Percentiles rank a stretch among this genome's conserved stretches.
These are phyloP conservation scores for Diversispora eburnea DNA, from an alignment of 192 early-diverging fungal species.

Conservation along the genomic window DNA sequence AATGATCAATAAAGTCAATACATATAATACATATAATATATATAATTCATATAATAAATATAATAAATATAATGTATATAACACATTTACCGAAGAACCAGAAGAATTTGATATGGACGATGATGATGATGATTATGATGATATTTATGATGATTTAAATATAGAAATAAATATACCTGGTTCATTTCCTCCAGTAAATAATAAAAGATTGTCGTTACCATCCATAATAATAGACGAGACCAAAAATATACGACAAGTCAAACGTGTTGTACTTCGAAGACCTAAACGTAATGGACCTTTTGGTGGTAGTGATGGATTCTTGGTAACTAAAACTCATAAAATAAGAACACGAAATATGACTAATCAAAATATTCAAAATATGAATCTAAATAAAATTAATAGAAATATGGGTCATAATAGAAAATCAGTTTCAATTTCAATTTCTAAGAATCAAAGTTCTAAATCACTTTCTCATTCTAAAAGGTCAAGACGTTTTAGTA, in stretches of 20 bases:
- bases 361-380: not conserved
- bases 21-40: no score
- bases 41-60: not conserved
- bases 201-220: not conserved
- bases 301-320: conserved; percentile 26
- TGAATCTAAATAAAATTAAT: not conserved
- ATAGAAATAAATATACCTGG: conserved; percentile 22
- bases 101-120: not conserved
- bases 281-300: conserved; percentile 25
- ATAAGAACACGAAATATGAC: conserved; percentile 1
- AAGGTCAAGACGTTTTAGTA: conserved; percentile 19
- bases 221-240: not conserved
- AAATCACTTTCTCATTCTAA: not conserved
- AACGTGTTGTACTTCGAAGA: conserved; percentile 19
- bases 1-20: no score
- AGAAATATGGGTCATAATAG: not conserved
- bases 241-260: conserved; percentile 17
- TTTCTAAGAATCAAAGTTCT: conserved; percentile 13
- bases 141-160: not conserved
- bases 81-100: not conserved
- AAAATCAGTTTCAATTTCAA: conserved; percentile 11
- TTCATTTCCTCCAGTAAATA: conserved; percentile 15
- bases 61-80: not conserved
- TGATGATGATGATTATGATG: not conserved
- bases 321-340: conserved; percentile 24